A percentile compares a stretch with the other conserved stretches of the same genome.
These are phyloP conservation scores for Chloroidium sp. DNA, from an alignment of 163 green algal genomes.

Conservation along the genomic window DNA sequence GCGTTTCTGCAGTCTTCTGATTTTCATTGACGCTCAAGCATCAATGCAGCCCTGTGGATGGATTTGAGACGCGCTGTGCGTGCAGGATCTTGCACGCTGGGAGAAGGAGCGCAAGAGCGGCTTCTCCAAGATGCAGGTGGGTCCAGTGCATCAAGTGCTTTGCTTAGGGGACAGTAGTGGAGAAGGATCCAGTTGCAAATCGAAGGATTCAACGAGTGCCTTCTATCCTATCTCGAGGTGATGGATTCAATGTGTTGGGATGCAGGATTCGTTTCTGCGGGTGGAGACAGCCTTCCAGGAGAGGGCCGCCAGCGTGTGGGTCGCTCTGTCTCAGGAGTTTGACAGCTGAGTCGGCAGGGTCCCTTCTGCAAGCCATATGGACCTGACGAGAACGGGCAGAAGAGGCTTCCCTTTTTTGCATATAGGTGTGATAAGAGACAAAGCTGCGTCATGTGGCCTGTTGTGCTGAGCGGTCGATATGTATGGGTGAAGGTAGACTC, in stretches of 20 bases:
- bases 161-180: too few relatives aligned
- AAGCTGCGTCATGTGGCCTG: too few relatives aligned
- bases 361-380: too few relatives aligned
- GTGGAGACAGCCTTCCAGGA: slow-evolving; percentile 14
- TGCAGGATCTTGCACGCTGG: slow-evolving; percentile 36
- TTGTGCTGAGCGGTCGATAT: too few relatives aligned
- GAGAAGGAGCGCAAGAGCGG: slow-evolving; percentile 10
- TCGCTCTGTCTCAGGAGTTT: slow-evolving; percentile 21
- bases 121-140: slow-evolving; percentile 27
- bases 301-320: slow-evolving; percentile 23
- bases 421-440: too few relatives aligned
- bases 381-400: too few relatives aligned
- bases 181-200: background rate
- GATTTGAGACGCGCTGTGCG: background rate
- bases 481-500: too few relatives aligned
- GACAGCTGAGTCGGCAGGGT: too few relatives aligned
- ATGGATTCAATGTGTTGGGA: background rate
- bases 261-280: slow-evolving; percentile 3
- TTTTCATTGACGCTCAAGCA: background rate
- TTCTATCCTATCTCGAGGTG: slow-evolving; percentile 4
- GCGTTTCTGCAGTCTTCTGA: background rate
- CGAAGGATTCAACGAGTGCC: slow-evolving; percentile 14
- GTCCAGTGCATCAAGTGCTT: background rate
- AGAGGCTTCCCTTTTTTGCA: too few relatives aligned
- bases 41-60: background rate